phyloP scores from a whole-genome alignment of 176 grass and related monocot species.

The Carex myosuroides region DNA sequence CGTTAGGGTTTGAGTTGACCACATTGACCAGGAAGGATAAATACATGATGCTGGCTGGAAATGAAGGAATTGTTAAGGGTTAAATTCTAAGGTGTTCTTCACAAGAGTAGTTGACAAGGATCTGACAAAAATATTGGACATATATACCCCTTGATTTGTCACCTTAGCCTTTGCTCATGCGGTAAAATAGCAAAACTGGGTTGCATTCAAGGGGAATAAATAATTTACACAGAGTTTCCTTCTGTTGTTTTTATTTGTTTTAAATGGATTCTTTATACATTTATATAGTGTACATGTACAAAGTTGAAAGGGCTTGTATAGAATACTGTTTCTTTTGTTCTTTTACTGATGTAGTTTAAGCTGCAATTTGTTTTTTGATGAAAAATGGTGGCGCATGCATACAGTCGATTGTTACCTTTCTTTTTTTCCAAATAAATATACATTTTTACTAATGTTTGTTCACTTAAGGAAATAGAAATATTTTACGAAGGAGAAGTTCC shows the following conservation, averaged over 20 bases:
- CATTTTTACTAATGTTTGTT: neutral
- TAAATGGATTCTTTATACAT: neutral
- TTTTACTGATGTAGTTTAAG: neutral
- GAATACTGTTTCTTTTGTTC: neutral
- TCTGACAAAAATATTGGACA: neutral
- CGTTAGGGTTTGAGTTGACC: conserved; percentile 43
- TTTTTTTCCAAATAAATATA: neutral
- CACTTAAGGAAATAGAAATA: neutral
- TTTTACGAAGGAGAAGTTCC: neutral
- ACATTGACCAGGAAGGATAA: conserved; percentile 49
- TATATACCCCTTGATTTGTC: neutral
- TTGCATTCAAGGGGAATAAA: neutral
- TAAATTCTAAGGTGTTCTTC: neutral
- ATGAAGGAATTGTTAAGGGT: conserved; percentile 37
- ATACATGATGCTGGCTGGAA: conserved; percentile 51
- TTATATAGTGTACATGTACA: neutral
- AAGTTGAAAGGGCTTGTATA: conserved; percentile 3
- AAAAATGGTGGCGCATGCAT: neutral
- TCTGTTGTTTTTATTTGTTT: neutral
- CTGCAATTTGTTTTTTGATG: neutral
- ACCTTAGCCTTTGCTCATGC: neutral
- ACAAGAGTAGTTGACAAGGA: neutral
- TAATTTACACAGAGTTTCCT: neutral
- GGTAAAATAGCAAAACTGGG: neutral
- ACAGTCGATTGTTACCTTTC: neutral